Evolutionary conservation across 2,329 filamentous ascomycete genomes (phyloP).

Genomic region (Fusarium sp.): DNA sequence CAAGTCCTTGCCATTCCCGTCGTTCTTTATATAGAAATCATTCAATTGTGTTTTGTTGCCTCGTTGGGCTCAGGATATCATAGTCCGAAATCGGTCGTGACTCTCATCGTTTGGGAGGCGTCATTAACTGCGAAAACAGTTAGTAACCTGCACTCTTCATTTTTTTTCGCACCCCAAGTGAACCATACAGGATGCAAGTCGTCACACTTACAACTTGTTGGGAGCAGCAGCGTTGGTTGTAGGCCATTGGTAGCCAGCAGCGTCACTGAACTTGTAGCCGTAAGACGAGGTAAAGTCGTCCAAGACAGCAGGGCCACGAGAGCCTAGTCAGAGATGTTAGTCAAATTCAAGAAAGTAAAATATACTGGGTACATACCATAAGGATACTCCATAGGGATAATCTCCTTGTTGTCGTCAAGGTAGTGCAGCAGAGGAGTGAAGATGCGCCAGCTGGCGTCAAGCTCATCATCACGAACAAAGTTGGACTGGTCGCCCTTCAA

Average conservation of each 20-base stretch:
- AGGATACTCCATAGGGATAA: constrained; percentile 99
- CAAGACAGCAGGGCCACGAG: constrained; percentile 92
- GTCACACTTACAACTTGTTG: constrained; percentile 81
- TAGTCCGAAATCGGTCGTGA: constrained; percentile 40
- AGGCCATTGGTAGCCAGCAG: constrained; percentile 95
- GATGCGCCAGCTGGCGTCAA: constrained; percentile 98
- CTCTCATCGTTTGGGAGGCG: constrained; percentile 28
- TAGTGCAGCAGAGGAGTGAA: constrained; percentile 98
- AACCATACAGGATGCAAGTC: constrained; percentile 31
- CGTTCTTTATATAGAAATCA: constrained; percentile 38
- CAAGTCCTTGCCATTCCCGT: constrained; percentile 33
- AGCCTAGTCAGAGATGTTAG: constrained; percentile 70
- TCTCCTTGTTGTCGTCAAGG: constrained; percentile 99
- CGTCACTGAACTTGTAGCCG: constrained; percentile 98
- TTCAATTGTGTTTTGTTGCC: constrained; percentile 33
- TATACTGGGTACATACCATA: constrained; percentile 75
- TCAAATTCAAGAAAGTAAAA: not conserved
- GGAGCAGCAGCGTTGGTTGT: constrained; percentile 73
- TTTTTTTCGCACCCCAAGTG: constrained; percentile 15
- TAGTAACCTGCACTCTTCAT: constrained; percentile 28
- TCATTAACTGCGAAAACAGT: constrained; percentile 44
- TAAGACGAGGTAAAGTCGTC: constrained; percentile 99
- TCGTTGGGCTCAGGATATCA: constrained; percentile 35
- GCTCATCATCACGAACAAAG: constrained; percentile 96
- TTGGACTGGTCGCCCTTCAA: constrained; percentile 99